Evolutionary conservation across 495 filamentous ascomycete species (phyloP).

Genomic region (Cairneyella variabilis): DNA sequence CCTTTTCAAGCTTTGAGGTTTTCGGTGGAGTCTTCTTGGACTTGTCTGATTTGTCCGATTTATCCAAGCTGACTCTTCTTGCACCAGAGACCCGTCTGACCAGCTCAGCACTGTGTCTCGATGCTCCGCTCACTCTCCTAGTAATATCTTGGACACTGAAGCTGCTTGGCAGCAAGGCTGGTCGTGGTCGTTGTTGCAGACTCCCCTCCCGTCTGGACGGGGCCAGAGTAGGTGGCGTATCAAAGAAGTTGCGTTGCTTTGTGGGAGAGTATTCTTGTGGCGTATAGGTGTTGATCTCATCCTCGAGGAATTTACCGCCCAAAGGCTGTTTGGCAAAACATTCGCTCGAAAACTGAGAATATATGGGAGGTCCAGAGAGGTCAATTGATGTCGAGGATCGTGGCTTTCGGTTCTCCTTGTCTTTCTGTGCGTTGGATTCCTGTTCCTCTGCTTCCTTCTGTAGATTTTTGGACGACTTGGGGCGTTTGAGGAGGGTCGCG

Average conservation of each 20-base stretch:
- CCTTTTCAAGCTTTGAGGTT: no score
- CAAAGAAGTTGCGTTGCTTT: conserved; percentile 61
- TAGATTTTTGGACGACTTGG: conserved; percentile 55
- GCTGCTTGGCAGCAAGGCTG: conserved; percentile 25
- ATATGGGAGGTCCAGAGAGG: conserved; percentile 64
- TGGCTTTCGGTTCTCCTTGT: conserved; percentile 75
- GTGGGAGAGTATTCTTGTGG: conserved; percentile 54
- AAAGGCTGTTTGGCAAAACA: conserved; percentile 38
- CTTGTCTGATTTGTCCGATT: conserved; percentile 24
- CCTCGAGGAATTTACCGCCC: conserved; percentile 43
- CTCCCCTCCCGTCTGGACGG: conserved; percentile 35
- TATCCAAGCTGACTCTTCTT: conserved; percentile 24
- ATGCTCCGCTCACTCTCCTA: conserved; percentile 15
- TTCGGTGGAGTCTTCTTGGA: no score
- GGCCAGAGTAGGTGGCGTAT: conserved; percentile 50
- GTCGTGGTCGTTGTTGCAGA: conserved; percentile 26
- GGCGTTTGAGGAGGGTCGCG: conserved; percentile 56
- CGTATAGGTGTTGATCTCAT: conserved; percentile 50
- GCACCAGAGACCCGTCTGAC: conserved; percentile 13
- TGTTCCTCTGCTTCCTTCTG: conserved; percentile 37
- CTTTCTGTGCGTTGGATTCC: conserved; percentile 44
- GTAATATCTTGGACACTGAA: conserved; percentile 27
- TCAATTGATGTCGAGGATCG: conserved; percentile 47
- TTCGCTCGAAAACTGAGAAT: conserved; percentile 62
- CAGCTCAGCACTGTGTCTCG: conserved; percentile 21